A percentile compares a stretch with the other conserved stretches of the same genome.
These are phyloP conservation scores for Alternaria ventricosa DNA, from an alignment of 2,329 filamentous ascomycete species.

Conservation along the genomic window DNA sequence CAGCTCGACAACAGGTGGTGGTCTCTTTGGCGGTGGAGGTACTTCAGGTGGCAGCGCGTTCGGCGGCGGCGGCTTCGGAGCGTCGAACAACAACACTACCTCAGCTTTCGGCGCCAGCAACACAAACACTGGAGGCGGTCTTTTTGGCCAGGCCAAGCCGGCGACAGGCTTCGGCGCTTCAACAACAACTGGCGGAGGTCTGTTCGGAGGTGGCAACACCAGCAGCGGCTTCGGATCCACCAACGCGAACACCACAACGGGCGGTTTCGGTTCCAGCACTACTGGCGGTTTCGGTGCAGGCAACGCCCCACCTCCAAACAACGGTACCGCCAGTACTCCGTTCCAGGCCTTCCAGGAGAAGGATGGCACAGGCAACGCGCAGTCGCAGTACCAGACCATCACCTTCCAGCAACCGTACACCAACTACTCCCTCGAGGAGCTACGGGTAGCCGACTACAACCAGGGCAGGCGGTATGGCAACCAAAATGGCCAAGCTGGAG, in stretches of 20 bases:
- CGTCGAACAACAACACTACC: slow-evolving; percentile 24
- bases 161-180: slow-evolving; percentile 34
- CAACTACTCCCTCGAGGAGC: slow-evolving; percentile 83
- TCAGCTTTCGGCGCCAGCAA: slow-evolving; percentile 37
- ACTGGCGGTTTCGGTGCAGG: slow-evolving; percentile 41
- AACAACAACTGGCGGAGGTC: slow-evolving; percentile 30
- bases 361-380: slow-evolving; percentile 64
- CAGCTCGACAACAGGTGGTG: slow-evolving; percentile 40
- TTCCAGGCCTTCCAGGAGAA: slow-evolving; percentile 77
- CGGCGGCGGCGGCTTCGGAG: slow-evolving; percentile 22
- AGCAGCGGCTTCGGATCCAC: slow-evolving; percentile 36
- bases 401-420: slow-evolving; percentile 80
- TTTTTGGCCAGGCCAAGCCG: slow-evolving; percentile 43
- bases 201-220: slow-evolving; percentile 41
- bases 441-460: slow-evolving; percentile 79
- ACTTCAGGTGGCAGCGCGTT: slow-evolving; percentile 12
- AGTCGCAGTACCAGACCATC: slow-evolving; percentile 77
- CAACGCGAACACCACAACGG: slow-evolving; percentile 22
- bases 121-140: slow-evolving; percentile 33
- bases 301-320: slow-evolving; percentile 42
- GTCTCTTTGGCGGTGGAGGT: slow-evolving; percentile 40
- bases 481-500: slow-evolving; percentile 77
- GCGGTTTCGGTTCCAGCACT: slow-evolving; percentile 32
- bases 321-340: slow-evolving; percentile 69
- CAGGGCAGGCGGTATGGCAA: slow-evolving; percentile 86